Evolutionary conservation across 75 land plant species (phyloP), one percentile per base, ranked within the genome.

Genomic region (Pinus taeda): DNA sequence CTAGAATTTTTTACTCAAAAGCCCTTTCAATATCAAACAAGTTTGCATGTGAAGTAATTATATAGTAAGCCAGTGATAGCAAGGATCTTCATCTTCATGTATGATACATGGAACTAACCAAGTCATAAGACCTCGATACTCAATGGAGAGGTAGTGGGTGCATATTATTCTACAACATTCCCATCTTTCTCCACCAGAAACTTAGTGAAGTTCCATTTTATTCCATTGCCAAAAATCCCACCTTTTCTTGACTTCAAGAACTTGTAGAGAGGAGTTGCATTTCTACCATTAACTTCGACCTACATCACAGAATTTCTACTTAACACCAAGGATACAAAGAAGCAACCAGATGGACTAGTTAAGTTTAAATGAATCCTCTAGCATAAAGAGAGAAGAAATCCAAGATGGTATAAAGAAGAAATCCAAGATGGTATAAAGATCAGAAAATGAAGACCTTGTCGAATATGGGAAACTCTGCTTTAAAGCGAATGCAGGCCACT

Each of bases 121-220:
- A 26, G 59, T 26, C 26, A 26, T 26, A 26, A 26, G 20, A 80
- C 94, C 94, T 90, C 95, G 24, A 93, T 80, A 73, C 83, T 88
- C 59, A 83, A 81, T 53, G 95, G 95, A 56, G 88, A 77, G 14
- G 96, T 95, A 11, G 92, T 93, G 1, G 98, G 98, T 20, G 90
- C 90, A 79, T 89, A 95, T n/a, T 96, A 90, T 6, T 86, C 88
- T 11, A 93, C 92, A 57, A 95, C 98, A 26, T 89, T 77, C 2
- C 98, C 98, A 11, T 89, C 86, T 73, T 87, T 87, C 74, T 89
- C 91, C 42, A 93, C 88, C 76, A 95, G 77, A 72, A 95, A 95
- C 85, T 95, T 95, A 67, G 87, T 63, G 75, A 95, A 95, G 65
- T 95, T 95, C 98, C 96, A 93, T 81, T 93, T 93, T 39, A 95